Evolutionary conservation across 1,284 basidiomycete genomes (phyloP).

Genomic region (Stygiomarasmius scandens): DNA sequence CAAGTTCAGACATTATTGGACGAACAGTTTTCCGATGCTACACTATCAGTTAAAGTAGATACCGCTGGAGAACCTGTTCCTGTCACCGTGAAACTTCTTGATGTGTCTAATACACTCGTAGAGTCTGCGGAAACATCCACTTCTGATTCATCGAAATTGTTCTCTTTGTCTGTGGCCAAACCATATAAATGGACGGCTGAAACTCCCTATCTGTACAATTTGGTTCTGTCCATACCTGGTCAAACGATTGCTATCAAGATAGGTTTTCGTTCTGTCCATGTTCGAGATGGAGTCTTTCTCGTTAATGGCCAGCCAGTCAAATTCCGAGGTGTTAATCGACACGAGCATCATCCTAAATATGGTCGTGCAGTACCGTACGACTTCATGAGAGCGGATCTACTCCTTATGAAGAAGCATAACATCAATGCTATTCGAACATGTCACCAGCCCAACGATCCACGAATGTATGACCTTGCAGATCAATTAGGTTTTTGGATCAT

Average conservation of each 20-base stretch:
- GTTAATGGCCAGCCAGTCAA: slow-evolving; percentile 12
- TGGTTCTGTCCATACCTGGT: slow-evolving; percentile 2
- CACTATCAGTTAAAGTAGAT: neutral
- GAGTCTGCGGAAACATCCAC: neutral
- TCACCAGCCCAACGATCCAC: slow-evolving; percentile 15
- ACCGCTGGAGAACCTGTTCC: neutral
- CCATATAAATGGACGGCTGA: slow-evolving; percentile 16
- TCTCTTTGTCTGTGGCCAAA: slow-evolving; percentile 1
- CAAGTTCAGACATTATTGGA: slow-evolving; percentile 9
- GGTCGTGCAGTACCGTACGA: slow-evolving; percentile 13
- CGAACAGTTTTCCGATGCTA: slow-evolving; percentile 5
- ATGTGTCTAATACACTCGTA: neutral
- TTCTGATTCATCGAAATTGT: neutral
- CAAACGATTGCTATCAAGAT: slow-evolving; percentile 8
- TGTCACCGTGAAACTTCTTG: slow-evolving; percentile 4
- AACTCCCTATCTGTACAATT: slow-evolving; percentile 12
- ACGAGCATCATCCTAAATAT: slow-evolving; percentile 14
- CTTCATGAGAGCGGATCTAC: slow-evolving; percentile 12
- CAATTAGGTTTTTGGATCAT: slow-evolving; percentile 16
- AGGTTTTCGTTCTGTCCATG: slow-evolving; percentile 13
- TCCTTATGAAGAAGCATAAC: slow-evolving; percentile 16
- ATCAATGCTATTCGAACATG: slow-evolving; percentile 16
- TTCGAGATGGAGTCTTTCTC: slow-evolving; percentile 7
- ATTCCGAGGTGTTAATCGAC: slow-evolving; percentile 14
- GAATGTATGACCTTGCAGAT: slow-evolving; percentile 13